Base-by-base conservation (phyloP, 2,329 filamentous ascomycete genomes). In the Clathrospora elynae region DNA sequence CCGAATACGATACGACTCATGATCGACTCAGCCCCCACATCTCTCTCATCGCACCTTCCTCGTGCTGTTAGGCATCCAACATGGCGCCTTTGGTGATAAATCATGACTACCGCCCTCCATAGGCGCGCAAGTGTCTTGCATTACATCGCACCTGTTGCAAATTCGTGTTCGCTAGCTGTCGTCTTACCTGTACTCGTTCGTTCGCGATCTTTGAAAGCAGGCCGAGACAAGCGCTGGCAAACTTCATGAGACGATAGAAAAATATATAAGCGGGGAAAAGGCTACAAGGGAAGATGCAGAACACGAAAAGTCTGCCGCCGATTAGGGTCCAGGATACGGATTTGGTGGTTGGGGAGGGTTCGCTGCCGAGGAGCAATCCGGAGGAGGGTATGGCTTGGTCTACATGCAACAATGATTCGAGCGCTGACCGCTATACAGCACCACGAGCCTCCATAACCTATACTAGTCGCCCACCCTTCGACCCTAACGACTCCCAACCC, bases 291-390 rank as follows among this genome's bases (percentile, higher is more conserved):
- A 46, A 6, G 8, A 53, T 45, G 49, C 30, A 40, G 26, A 49
- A 41, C 24, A 54, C 55, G 9, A 62, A 64, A 40, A 53, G 64
- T 23, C 59, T 59, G 11, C 67, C 68, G 12, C 62, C 65, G 29
- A 69, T 70, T 32, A 64, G 57, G 17, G 51, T 71, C 3, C 62
- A 70, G 50, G 67, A 70, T 35, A 67, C 61, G 22, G 58, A 56
- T n/a, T n/a, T n/a, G n/a, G n/a, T n/a, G 31, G 55, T 55, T 35
- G 55, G 52, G 4, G 48, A 51, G 14, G 51, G 49, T 23, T 56
- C 56, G 23, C 40, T 49, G 25, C 60, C 54, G 35, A 62, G 57
- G 14, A 51, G 54, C 16, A 59, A 51, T 13, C 52, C 55, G 13
- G 58, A 57, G 5, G 34, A 29, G 17, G 41, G n/a, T n/a, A n/a